Evolutionary conservation across 2,329 filamentous ascomycete species (phyloP).

Genomic region (Corinectria fuckeliana): DNA sequence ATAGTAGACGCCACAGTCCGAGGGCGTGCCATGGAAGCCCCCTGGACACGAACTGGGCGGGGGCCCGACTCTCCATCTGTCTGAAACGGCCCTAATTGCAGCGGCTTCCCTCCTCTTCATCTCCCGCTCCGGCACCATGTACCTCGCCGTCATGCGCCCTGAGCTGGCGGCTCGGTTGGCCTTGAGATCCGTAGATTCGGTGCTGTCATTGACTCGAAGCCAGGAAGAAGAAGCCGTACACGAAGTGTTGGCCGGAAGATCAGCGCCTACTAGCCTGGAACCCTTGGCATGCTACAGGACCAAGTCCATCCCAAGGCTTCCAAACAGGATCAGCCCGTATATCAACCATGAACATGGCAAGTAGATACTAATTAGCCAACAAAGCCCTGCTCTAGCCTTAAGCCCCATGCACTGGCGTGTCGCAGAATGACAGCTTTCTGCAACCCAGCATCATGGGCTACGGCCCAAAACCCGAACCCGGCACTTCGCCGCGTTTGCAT

Average conservation of each 20-base stretch:
- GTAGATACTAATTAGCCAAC: neutral
- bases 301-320: neutral
- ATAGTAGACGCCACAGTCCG: slow-evolving; percentile 1
- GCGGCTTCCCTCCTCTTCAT: slow-evolving; percentile 31
- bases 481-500: neutral
- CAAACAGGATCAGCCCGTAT: too few species aligned
- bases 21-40: neutral
- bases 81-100: slow-evolving; percentile 38
- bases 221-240: neutral
- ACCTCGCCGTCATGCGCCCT: slow-evolving; percentile 3
- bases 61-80: slow-evolving; percentile 22
- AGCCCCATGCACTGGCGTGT: slow-evolving; percentile 32
- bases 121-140: slow-evolving; percentile 23
- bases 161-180: neutral
- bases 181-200: neutral
- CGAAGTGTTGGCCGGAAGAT: too few species aligned
- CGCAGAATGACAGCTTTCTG: slow-evolving; percentile 29
- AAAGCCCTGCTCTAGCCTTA: neutral
- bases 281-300: neutral
- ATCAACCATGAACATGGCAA: neutral
- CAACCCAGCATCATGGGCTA: slow-evolving; percentile 21
- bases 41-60: slow-evolving; percentile 11
- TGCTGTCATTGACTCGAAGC: neutral
- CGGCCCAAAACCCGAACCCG: neutral
- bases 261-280: too few species aligned